These are phyloP conservation scores for Xylaria flabelliformis DNA, from an alignment of 495 filamentous ascomycete species.

Conservation along the genomic window DNA sequence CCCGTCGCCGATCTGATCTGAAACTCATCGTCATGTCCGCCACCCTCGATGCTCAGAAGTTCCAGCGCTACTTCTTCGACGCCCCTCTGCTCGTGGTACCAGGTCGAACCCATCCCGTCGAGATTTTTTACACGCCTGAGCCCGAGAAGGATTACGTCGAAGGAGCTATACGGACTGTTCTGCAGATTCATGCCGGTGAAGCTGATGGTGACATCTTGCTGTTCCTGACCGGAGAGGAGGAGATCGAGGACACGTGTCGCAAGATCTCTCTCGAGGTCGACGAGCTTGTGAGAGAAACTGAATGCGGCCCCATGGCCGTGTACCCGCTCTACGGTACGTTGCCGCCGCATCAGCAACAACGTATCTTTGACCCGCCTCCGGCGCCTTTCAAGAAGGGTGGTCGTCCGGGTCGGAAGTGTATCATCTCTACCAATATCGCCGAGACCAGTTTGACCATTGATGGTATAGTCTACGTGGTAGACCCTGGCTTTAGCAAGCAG, in stretches of 20 bases:
- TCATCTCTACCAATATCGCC: slow-evolving; percentile 96
- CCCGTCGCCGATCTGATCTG: slow-evolving; percentile 76
- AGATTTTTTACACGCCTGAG: slow-evolving; percentile 98
- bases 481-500: slow-evolving; percentile 98
- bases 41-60: slow-evolving; percentile 95
- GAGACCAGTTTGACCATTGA: slow-evolving; percentile 98
- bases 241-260: slow-evolving; percentile 94
- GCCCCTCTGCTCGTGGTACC: slow-evolving; percentile 94
- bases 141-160: slow-evolving; percentile 97
- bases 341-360: slow-evolving; percentile 89
- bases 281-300: slow-evolving; percentile 87
- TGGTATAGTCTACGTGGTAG: slow-evolving; percentile 98
- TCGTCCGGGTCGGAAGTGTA: slow-evolving; percentile 88
- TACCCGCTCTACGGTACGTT: slow-evolving; percentile 96
- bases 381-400: slow-evolving; percentile 73
- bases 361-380: slow-evolving; percentile 91
- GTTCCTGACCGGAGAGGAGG: slow-evolving; percentile 97
- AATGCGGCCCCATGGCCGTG: slow-evolving; percentile 86
- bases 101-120: slow-evolving; percentile 93
- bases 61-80: slow-evolving; percentile 96
- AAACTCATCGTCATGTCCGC: slow-evolving; percentile 99
- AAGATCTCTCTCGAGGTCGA: slow-evolving; percentile 91
- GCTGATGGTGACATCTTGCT: slow-evolving; percentile 93
- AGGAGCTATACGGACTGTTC: slow-evolving; percentile 88
- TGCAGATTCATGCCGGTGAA: slow-evolving; percentile 95